Base-by-base conservation (phyloP, 1,139 yeast genomes). In the Debaryomyces nepalensis region DNA sequence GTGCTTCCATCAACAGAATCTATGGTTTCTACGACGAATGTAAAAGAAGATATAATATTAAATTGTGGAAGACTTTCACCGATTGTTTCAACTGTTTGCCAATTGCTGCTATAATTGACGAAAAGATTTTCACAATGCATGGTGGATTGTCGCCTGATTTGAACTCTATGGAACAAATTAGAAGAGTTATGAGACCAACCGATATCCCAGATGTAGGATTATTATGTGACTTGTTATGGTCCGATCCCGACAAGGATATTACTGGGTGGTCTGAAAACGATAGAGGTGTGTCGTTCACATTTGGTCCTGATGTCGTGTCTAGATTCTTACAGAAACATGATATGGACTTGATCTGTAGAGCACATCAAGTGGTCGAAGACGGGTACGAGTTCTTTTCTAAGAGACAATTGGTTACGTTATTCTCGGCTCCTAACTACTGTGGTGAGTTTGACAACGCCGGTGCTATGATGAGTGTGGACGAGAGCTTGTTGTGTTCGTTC, bases 361-460 rank as follows among this genome's bases (percentile, higher is more conserved):
- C 98, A 36, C 99, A 93, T 74, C 97, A 91, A 73, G 98, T 93
- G 48, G 98, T 93, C 49, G 98, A 93, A 70, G 99, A 93, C 67
- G 99, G 99, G 50, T 93, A 93, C 68, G 98, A 93, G 72, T 93
- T 93, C 64, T 93, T 93, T 68, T 83, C 93, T 48, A 91, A 91
- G 68, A 85, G 98, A 59, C 97, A 91, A 69, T 79, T 93, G 62
- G 98, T 93, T 42, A 93, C 99, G 15, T 75, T 93, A 52, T 93
- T 93, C 63, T 84, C 95, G 39, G 98, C 98, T 40, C 99, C 98
- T 53, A 93, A 93, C 69, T 93, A 93, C 65, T 93, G 98, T 79
- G 98, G 98, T 53, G 98, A 93, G 68, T 93, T 93, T 64, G 97
- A 93, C 66, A 93, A 93, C 64, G 97, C 97, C 7, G 99, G 98